These are phyloP conservation scores for Stylosanthes scabra DNA, from an alignment of 331 rosid genomes.

Conservation along the genomic window DNA sequence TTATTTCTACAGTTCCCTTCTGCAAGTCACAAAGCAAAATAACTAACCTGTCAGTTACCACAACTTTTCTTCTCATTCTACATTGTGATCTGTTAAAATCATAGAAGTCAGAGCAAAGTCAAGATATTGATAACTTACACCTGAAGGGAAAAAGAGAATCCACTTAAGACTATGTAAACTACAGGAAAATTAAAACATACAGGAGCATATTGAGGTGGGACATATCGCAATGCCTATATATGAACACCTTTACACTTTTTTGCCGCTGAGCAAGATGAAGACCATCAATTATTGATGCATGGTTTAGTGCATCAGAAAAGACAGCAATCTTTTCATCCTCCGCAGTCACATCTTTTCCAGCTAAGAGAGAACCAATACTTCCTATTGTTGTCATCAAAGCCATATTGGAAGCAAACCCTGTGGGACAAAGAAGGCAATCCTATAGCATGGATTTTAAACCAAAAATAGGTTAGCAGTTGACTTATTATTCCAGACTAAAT, in stretches of 20 bases:
- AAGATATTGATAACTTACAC: conserved; percentile 27
- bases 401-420: conserved; percentile 98
- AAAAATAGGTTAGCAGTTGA: conserved; percentile 51
- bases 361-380: conserved; percentile 74
- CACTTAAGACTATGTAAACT: conserved; percentile 5
- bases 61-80: conserved; percentile 76
- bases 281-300: conserved; percentile 97
- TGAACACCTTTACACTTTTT: conserved; percentile 65
- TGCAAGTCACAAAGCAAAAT: conserved; percentile 27
- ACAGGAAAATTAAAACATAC: conserved; percentile 63
- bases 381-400: conserved; percentile 89
- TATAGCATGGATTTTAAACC: conserved; percentile 63
- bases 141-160: conserved; percentile 14
- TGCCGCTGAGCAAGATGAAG: conserved; percentile 88
- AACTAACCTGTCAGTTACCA: conserved; percentile 89
- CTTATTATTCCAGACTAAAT: conserved; percentile 28
- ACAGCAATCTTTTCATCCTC: conserved; percentile 75
- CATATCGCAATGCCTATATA: conserved; percentile 95
- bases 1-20: conserved; percentile 19
- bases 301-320: conserved; percentile 92
- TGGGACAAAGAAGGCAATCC: conserved; percentile 99
- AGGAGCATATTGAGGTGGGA: conserved; percentile 75
- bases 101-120: conserved; percentile 28
- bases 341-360: conserved; percentile 53
- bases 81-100: conserved; percentile 71